A percentile compares a stretch with the other conserved stretches of the same genome.
phyloP scores from a whole-genome alignment of 768 basidiomycete genomes.

The Coprinopsis cinerea region DNA sequence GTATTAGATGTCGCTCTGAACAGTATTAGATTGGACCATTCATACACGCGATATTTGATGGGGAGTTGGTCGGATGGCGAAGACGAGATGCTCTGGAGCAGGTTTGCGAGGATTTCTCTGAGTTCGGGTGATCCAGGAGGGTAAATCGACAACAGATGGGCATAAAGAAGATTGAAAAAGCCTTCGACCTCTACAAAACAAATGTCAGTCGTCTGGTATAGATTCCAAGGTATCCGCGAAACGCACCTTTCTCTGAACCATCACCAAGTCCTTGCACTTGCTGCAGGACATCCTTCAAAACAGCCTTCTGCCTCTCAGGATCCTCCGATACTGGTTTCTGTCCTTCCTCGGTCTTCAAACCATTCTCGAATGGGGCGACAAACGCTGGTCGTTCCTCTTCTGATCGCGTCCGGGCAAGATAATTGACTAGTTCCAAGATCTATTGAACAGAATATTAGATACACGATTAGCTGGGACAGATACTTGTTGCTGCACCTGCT shows the following conservation, averaged over 20 bases:
- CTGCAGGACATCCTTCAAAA: constrained; percentile 53
- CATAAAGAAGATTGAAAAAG: constrained; percentile 78
- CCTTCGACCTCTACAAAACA: constrained; percentile 60
- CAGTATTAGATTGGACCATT: constrained; percentile 12
- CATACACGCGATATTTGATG: constrained; percentile 75
- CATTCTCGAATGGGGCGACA: constrained; percentile 62
- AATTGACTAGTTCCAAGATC: constrained; percentile 76
- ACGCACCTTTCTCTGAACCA: constrained; percentile 69
- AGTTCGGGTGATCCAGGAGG: constrained; percentile 48
- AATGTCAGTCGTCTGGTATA: constrained; percentile 5
- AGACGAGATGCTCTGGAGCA: constrained; percentile 52
- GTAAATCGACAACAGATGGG: constrained; percentile 64
- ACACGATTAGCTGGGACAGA: neutral
- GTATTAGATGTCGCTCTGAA: constrained; percentile 4
- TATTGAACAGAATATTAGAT: constrained; percentile 26
- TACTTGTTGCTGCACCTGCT: constrained; percentile 50
- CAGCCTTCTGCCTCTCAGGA: constrained; percentile 42
- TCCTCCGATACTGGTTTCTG: constrained; percentile 51
- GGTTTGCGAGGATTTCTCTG: constrained; percentile 40
- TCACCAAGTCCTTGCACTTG: constrained; percentile 69
- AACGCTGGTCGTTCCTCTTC: constrained; percentile 64
- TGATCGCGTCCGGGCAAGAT: constrained; percentile 56
- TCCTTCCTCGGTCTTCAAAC: constrained; percentile 44
- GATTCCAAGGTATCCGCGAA: neutral
- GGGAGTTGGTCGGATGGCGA: constrained; percentile 46